A percentile compares a stretch with the other conserved stretches of the same genome.
phyloP scores from a whole-genome alignment of 345 rosid genomes.

The Turnera subulata region DNA sequence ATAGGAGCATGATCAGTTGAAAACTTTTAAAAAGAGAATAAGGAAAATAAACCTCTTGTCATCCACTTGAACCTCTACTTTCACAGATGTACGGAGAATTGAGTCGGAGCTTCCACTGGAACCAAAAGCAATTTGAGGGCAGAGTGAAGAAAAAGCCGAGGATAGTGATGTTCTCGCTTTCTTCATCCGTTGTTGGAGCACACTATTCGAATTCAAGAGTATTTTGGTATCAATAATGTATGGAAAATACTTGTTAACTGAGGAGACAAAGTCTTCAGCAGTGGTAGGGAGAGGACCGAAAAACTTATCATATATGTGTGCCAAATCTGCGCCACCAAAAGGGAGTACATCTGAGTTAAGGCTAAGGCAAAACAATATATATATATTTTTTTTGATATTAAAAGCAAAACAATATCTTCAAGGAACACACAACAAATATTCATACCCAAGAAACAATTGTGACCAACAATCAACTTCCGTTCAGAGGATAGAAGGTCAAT shows the following conservation, averaged over 20 bases:
- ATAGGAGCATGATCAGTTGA: background rate
- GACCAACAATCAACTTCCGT: constrained; percentile 83
- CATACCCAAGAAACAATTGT: constrained; percentile 89
- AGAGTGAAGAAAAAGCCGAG: constrained; percentile 59
- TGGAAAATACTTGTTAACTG: constrained; percentile 57
- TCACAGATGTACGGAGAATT: constrained; percentile 35
- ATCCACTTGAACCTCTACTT: constrained; percentile 80
- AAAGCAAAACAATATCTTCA: no score
- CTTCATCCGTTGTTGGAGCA: constrained; percentile 51
- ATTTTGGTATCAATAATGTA: constrained; percentile 83
- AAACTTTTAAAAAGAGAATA: background rate
- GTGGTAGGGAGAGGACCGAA: constrained; percentile 72
- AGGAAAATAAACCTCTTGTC: constrained; percentile 52
- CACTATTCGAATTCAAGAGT: constrained; percentile 54
- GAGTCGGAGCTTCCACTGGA: constrained; percentile 23
- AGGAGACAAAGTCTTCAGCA: constrained; percentile 63
- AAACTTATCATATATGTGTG: constrained; percentile 79
- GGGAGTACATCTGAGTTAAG: constrained; percentile 13
- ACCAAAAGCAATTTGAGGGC: constrained; percentile 62
- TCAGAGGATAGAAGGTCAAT: constrained; percentile 83
- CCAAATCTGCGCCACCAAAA: constrained; percentile 64
- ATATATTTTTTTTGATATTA: no score
- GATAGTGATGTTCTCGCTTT: constrained; percentile 73
- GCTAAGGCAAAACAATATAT: constrained; percentile 6
- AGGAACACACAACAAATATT: constrained; percentile 16